Conservation (phyloP, 1,139 yeast genomes). For the Kodamaea plutei region DNA sequence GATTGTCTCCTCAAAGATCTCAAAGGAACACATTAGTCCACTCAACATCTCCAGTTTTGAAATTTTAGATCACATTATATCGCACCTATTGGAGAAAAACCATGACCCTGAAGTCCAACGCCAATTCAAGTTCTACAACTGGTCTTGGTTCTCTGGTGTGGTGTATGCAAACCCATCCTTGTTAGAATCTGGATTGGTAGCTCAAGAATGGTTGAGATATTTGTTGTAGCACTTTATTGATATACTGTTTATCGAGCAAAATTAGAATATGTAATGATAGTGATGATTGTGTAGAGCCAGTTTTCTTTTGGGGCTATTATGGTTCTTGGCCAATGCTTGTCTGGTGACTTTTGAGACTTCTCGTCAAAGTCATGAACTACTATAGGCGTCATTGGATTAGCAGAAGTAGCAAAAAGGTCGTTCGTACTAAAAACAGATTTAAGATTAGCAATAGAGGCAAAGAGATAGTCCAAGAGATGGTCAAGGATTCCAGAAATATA, state of each 20-base stretch:
- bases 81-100: conserved; percentile 24
- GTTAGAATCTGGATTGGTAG: conserved; percentile 33
- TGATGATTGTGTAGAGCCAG: conserved; percentile 1
- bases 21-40: conserved; percentile 14
- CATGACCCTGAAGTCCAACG: conserved; percentile 22
- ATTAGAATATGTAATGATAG: too few species aligned
- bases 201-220: conserved; percentile 38
- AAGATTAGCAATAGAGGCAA: too few species aligned
- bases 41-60: conserved; percentile 31
- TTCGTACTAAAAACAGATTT: too few species aligned
- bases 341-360: too few species aligned
- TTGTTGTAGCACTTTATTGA: conserved; percentile 31
- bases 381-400: too few species aligned
- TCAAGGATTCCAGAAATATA: too few species aligned
- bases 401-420: too few species aligned
- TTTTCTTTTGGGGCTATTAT: background rate
- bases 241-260: too few species aligned
- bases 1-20: conserved; percentile 22
- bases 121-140: conserved; percentile 35
- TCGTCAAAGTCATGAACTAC: too few species aligned
- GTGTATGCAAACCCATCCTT: conserved; percentile 42
- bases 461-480: too few species aligned
- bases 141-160: conserved; percentile 40
- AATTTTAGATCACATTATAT: conserved; percentile 30
- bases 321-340: too few species aligned